Evolutionary conservation across 177 flowering plant genomes (phyloP).

Genomic region (Telopea speciosissima): DNA sequence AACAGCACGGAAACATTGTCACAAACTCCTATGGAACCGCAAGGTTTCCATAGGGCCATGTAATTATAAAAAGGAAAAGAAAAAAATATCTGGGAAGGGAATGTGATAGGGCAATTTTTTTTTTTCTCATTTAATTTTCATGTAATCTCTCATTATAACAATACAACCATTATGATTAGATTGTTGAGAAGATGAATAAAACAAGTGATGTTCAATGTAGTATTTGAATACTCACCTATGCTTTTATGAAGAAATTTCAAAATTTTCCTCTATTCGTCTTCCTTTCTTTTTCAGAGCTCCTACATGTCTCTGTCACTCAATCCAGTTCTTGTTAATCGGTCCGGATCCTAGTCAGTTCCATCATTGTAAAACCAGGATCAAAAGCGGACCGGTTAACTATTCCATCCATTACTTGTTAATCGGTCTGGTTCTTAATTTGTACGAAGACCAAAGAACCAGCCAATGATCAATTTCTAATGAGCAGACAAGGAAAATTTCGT

Average conservation of each 20-base stretch:
- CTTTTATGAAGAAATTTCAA: conserved; percentile 1
- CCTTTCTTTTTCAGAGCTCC: not conserved
- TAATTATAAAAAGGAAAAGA: conserved; percentile 41
- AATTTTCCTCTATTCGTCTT: not conserved
- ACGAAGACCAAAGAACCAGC: too few species aligned
- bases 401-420: too few species aligned
- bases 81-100: conserved; percentile 12
- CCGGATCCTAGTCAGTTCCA: too few species aligned
- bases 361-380: too few species aligned
- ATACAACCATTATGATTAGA: conserved; percentile 29
- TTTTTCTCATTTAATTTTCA: conserved; percentile 13
- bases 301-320: too few species aligned
- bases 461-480: too few species aligned
- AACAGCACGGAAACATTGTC: conserved; percentile 8
- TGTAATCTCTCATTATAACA: conserved; percentile 23
- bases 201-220: conserved; percentile 14
- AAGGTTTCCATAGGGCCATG: conserved; percentile 64
- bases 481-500: too few species aligned
- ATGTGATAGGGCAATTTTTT: conserved; percentile 10
- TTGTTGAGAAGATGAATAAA: conserved; percentile 42
- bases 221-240: conserved; percentile 12
- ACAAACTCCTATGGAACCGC: conserved; percentile 54
- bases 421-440: too few species aligned
- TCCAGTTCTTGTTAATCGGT: too few species aligned
- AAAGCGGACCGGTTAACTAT: too few species aligned